These are phyloP conservation scores for Xylariaceae sp. DNA, from an alignment of 2,329 filamentous ascomycete species.

Conservation along the genomic window DNA sequence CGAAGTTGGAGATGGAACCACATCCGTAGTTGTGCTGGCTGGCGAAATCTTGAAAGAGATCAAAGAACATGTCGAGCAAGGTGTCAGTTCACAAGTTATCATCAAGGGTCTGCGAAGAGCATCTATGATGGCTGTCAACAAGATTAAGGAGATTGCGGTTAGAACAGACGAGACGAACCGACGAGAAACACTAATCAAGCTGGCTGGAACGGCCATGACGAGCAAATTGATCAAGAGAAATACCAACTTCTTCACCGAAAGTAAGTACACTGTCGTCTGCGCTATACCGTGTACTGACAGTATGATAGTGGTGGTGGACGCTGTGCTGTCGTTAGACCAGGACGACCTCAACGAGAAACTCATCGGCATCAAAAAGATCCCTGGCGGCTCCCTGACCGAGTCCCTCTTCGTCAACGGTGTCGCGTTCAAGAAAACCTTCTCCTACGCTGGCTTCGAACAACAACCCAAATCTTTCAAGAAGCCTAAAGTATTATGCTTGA, in stretches of 20 bases:
- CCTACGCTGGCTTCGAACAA: constrained; percentile 98
- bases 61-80: constrained; percentile 94
- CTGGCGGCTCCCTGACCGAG: constrained; percentile 92
- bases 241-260: constrained; percentile 96
- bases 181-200: constrained; percentile 85
- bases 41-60: constrained; percentile 97
- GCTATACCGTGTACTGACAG: constrained; percentile 1
- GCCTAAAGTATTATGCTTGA: constrained; percentile 96
- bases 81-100: constrained; percentile 95
- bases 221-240: constrained; percentile 99
- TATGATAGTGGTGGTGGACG: constrained; percentile 88
- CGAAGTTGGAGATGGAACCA: constrained; percentile 97
- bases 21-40: constrained; percentile 95
- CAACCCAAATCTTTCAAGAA: constrained; percentile 95
- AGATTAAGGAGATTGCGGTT: constrained; percentile 96
- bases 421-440: constrained; percentile 99
- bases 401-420: constrained; percentile 97
- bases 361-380: constrained; percentile 98
- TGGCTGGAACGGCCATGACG: constrained; percentile 97
- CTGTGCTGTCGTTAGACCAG: constrained; percentile 93
- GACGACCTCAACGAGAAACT: constrained; percentile 97
- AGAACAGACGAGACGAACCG: constrained; percentile 82
- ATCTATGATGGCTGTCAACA: constrained; percentile 91
- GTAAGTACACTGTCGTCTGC: constrained; percentile 57
- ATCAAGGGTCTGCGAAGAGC: constrained; percentile 94